Evolutionary conservation across 768 basidiomycete genomes (phyloP).

Genomic region (Lentinus brumalis): DNA sequence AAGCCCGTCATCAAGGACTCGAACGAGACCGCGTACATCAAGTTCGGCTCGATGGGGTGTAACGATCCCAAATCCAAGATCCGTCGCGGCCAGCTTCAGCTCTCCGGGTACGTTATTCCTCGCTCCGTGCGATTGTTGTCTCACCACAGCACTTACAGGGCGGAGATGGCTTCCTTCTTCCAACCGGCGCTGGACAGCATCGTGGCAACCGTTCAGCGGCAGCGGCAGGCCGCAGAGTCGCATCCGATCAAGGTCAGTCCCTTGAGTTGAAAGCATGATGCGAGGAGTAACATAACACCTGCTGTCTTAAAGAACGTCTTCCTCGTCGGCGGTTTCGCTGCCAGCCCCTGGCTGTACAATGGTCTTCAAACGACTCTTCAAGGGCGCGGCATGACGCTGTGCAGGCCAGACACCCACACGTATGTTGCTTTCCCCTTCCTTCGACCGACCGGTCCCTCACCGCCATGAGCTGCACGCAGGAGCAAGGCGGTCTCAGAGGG

Average conservation of each 20-base stretch:
- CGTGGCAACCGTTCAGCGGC: slow-evolving; percentile 26
- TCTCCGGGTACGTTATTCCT: slow-evolving; percentile 36
- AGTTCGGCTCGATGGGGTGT: slow-evolving; percentile 44
- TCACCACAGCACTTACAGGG: slow-evolving; percentile 13
- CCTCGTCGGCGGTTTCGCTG: slow-evolving; percentile 81
- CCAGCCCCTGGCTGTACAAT: slow-evolving; percentile 75
- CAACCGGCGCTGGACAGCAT: slow-evolving; percentile 44
- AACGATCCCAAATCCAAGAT: slow-evolving; percentile 43
- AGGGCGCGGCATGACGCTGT: slow-evolving; percentile 57
- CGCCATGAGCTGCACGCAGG: slow-evolving; percentile 22
- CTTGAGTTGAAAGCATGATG: not conserved
- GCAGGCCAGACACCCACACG: slow-evolving; percentile 79
- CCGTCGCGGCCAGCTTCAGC: slow-evolving; percentile 40
- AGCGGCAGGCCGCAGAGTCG: slow-evolving; percentile 9
- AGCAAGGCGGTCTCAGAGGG: slow-evolving; percentile 60
- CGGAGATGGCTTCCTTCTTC: slow-evolving; percentile 45
- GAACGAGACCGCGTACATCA: slow-evolving; percentile 42
- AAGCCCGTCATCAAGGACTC: slow-evolving; percentile 47
- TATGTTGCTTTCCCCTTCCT: slow-evolving; percentile 25
- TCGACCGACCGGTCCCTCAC: not conserved
- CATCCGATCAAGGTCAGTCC: slow-evolving; percentile 2
- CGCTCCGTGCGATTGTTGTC: too few relatives aligned
- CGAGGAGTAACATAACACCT: too few relatives aligned
- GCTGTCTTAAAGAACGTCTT: slow-evolving; percentile 62
- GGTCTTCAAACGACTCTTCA: slow-evolving; percentile 68